These are phyloP conservation scores for Cordyceps cicadae DNA, from an alignment of 2,329 filamentous ascomycete genomes.

Conservation along the genomic window DNA sequence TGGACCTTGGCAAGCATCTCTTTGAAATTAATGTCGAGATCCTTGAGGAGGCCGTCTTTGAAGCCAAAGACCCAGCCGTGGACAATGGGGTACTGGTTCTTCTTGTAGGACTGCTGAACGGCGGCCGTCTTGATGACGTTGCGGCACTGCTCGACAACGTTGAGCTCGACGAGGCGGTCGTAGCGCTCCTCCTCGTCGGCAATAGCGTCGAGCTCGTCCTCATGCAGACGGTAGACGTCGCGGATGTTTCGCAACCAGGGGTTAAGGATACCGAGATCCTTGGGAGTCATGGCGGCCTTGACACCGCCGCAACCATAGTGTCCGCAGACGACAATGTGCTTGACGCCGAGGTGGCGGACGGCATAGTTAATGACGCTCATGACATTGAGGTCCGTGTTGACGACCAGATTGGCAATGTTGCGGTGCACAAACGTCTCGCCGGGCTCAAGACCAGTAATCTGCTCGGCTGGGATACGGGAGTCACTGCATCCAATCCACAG, in stretches of 20 bases:
- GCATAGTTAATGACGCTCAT: constrained; percentile 82
- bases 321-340: constrained; percentile 72
- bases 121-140: constrained; percentile 72
- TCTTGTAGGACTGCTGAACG: constrained; percentile 62
- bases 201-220: constrained; percentile 60
- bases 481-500: constrained; percentile 90
- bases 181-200: constrained; percentile 51
- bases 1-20: constrained; percentile 47
- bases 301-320: constrained; percentile 74
- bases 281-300: constrained; percentile 64
- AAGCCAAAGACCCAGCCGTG: constrained; percentile 70
- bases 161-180: constrained; percentile 71
- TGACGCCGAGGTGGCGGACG: constrained; percentile 70
- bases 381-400: constrained; percentile 69
- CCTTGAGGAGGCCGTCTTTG: constrained; percentile 56
- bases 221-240: constrained; percentile 64
- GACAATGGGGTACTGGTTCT: constrained; percentile 59
- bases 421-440: constrained; percentile 91
- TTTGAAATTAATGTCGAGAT: constrained; percentile 55
- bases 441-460: constrained; percentile 73
- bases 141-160: constrained; percentile 70
- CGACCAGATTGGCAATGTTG: constrained; percentile 87
- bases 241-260: constrained; percentile 68
- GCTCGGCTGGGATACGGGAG: constrained; percentile 84
- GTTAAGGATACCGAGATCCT: constrained; percentile 63